Conservation (phyloP, 2,329 filamentous ascomycete genomes). For the Aspergillus melleus region DNA sequence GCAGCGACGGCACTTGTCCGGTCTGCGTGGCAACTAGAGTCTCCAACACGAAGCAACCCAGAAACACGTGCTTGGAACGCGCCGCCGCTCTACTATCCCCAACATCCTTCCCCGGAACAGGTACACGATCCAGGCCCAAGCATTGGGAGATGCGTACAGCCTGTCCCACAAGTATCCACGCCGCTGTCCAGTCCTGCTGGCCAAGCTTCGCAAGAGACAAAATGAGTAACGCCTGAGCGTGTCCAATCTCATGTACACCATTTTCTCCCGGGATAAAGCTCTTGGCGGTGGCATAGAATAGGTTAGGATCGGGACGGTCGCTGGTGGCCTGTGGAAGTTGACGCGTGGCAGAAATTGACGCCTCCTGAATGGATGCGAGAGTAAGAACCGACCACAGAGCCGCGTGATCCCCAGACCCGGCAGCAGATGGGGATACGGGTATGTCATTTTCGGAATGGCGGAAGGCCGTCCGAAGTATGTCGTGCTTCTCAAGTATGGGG, state of each 20-base stretch:
- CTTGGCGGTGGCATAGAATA: constrained; percentile 48
- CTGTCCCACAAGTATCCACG: constrained; percentile 65
- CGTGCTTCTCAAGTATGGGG: constrained; percentile 68
- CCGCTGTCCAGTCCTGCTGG: constrained; percentile 55
- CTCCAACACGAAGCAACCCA: constrained; percentile 57
- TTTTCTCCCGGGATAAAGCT: constrained; percentile 51
- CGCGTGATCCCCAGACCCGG: constrained; percentile 51
- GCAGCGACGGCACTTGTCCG: constrained; percentile 47
- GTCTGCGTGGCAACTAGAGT: constrained; percentile 51
- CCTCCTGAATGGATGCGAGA: constrained; percentile 57
- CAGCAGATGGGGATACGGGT: constrained; percentile 24
- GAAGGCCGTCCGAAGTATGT: constrained; percentile 55
- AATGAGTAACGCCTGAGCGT: constrained; percentile 58
- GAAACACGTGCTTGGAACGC: constrained; percentile 46
- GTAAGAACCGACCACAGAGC: constrained; percentile 63
- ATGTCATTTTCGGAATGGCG: constrained; percentile 32
- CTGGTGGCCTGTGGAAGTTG: constrained; percentile 15
- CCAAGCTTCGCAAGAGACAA: constrained; percentile 65
- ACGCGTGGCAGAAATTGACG: constrained; percentile 29
- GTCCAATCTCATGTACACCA: constrained; percentile 48
- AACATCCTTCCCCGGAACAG: constrained; percentile 50
- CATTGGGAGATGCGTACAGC: constrained; percentile 55
- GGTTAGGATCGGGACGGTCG: constrained; percentile 19
- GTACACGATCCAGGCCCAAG: constrained; percentile 39
- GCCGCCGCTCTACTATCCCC: constrained; percentile 27